Percentiles rank a stretch among this genome's conserved stretches.
phyloP scores from a whole-genome alignment of 2,329 filamentous ascomycete genomes.

The Ophiostoma montium region DNA sequence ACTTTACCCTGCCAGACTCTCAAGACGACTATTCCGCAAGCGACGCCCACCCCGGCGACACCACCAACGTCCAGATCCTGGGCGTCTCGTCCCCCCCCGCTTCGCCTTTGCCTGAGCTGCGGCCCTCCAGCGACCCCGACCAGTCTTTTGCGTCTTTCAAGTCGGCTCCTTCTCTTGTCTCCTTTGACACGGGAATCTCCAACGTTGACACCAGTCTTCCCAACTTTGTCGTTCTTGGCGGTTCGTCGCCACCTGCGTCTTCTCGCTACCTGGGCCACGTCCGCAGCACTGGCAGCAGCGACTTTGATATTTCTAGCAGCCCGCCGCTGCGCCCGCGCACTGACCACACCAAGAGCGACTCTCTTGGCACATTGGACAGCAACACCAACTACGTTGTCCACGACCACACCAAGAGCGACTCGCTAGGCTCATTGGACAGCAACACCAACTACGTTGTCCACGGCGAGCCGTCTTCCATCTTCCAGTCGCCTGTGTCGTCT shows the following conservation, averaged over 20 bases:
- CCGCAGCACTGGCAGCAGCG: neutral
- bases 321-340: conserved; percentile 9
- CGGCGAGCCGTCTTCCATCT: conserved; percentile 20
- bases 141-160: conserved; percentile 10
- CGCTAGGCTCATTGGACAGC: conserved; percentile 24
- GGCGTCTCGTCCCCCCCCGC: conserved; percentile 35
- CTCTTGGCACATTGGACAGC: conserved; percentile 24
- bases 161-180: conserved; percentile 18
- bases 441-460: conserved; percentile 41
- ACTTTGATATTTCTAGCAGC: conserved; percentile 3
- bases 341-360: conserved; percentile 17
- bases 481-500: conserved; percentile 22
- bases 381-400: conserved; percentile 41
- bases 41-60: conserved; percentile 27
- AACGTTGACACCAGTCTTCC: conserved; percentile 16
- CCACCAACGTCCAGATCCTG: conserved; percentile 36
- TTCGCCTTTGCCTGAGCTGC: conserved; percentile 19
- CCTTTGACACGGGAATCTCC: conserved; percentile 5
- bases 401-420: conserved; percentile 19
- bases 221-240: conserved; percentile 38
- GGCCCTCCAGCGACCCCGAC: conserved; percentile 8
- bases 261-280: conserved; percentile 4
- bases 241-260: conserved; percentile 20
- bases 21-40: conserved; percentile 9
- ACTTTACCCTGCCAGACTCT: neutral